phyloP scores from a whole-genome alignment of 306 rosid genomes.

The Quercus bicolor region DNA sequence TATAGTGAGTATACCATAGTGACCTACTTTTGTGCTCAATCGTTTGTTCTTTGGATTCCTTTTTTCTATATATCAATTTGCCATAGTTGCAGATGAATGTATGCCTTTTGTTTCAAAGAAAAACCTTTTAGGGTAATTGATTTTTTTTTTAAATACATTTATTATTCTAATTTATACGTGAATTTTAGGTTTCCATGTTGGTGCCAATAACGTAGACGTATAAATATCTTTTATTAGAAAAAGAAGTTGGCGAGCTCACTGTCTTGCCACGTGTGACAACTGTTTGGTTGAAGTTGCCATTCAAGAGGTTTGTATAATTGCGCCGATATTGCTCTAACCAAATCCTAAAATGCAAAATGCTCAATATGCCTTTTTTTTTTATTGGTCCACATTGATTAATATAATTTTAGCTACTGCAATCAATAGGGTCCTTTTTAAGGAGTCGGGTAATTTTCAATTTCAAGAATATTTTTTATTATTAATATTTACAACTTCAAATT shows the following conservation, averaged over 20 bases:
- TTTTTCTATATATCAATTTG: no score
- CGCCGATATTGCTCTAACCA: neutral
- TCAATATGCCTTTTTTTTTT: no score
- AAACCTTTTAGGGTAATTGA: slow-evolving; percentile 5
- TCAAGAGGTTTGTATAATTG: neutral
- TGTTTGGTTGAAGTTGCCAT: slow-evolving; percentile 17
- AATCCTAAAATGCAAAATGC: neutral
- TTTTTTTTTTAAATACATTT: neutral
- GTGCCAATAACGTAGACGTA: neutral
- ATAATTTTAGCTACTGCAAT: no score
- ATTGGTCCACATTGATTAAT: no score
- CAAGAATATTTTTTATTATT: no score
- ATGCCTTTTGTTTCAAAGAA: neutral
- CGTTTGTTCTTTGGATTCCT: neutral
- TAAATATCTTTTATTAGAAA: slow-evolving; percentile 1
- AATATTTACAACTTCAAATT: no score
- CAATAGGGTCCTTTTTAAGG: no score
- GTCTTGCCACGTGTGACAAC: slow-evolving; percentile 13
- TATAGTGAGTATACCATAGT: neutral
- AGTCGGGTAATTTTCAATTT: no score
- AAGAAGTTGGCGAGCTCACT: slow-evolving; percentile 6
- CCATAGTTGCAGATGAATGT: no score
- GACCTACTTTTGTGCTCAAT: neutral
- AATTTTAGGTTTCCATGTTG: slow-evolving; percentile 16
- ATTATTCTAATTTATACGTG: neutral